Conservation (phyloP, 2,329 filamentous ascomycete species). For the Chaetomium olivaceum region DNA sequence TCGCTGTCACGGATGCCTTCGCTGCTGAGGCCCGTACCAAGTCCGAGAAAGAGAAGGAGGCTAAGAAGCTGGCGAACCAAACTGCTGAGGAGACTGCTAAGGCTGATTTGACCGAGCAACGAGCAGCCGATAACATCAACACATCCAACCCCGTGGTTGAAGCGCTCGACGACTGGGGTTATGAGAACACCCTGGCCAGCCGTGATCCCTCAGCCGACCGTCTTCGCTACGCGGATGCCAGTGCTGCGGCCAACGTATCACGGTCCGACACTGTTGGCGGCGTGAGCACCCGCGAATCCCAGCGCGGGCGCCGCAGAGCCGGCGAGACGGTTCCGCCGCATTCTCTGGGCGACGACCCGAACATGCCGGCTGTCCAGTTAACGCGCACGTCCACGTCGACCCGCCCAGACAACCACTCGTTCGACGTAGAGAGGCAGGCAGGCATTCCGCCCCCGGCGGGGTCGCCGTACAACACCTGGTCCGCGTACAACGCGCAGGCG, state of each 20-base stretch:
- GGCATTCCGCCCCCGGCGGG: slow-evolving; percentile 21
- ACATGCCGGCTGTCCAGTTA: slow-evolving; percentile 32
- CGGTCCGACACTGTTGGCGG: slow-evolving; percentile 23
- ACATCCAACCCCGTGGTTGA: slow-evolving; percentile 39
- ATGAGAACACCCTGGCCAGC: slow-evolving; percentile 40
- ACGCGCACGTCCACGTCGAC: slow-evolving; percentile 28
- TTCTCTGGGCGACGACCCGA: slow-evolving; percentile 29
- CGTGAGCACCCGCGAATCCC: slow-evolving; percentile 43
- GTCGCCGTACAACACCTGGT: slow-evolving; percentile 25
- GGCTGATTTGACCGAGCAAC: slow-evolving; percentile 41
- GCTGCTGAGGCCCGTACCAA: slow-evolving; percentile 65
- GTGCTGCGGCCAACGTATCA: slow-evolving; percentile 39
- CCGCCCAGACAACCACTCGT: slow-evolving; percentile 20
- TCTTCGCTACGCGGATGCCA: slow-evolving; percentile 42
- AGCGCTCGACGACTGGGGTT: slow-evolving; percentile 43
- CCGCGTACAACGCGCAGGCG: slow-evolving; percentile 21
- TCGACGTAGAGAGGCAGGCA: slow-evolving; percentile 32
- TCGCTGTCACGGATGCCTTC: slow-evolving; percentile 68
- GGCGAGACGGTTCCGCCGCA: slow-evolving; percentile 47
- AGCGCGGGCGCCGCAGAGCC: slow-evolving; percentile 51
- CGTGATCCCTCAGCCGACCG: slow-evolving; percentile 39
- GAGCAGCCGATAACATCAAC: slow-evolving; percentile 50
- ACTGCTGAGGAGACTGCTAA: slow-evolving; percentile 18
- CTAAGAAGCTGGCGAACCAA: slow-evolving; percentile 33
- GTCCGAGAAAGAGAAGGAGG: slow-evolving; percentile 61